phyloP scores from a whole-genome alignment of 2,329 filamentous ascomycete genomes.

The Xylaria sp. region DNA sequence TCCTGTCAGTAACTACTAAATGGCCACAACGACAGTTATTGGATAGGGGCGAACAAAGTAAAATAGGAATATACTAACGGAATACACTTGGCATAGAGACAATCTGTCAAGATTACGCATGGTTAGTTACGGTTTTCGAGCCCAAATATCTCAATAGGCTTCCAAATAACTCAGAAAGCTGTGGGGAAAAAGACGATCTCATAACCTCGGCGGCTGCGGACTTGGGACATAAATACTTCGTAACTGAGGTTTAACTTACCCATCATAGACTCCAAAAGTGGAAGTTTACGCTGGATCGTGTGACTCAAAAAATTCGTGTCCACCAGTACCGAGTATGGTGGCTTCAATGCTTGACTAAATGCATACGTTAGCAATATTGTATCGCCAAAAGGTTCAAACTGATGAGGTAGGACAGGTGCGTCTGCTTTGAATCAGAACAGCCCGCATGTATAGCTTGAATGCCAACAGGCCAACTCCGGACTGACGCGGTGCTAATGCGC shows the following conservation, averaged over 20 bases:
- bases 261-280: slow-evolving; percentile 85
- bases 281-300: slow-evolving; percentile 90
- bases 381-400: neutral
- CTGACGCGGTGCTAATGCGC: neutral
- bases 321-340: slow-evolving; percentile 70
- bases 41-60: neutral
- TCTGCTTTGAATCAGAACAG: neutral
- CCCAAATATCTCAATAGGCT: neutral
- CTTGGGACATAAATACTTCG: neutral
- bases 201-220: neutral
- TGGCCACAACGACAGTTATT: neutral
- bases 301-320: slow-evolving; percentile 90
- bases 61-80: slow-evolving; percentile 71
- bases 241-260: slow-evolving; percentile 23
- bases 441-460: neutral
- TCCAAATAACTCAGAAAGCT: neutral
- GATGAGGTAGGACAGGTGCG: neutral
- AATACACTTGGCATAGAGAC: slow-evolving; percentile 89
- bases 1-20: slow-evolving; percentile 8
- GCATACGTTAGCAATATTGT: slow-evolving; percentile 20
- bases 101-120: slow-evolving; percentile 61
- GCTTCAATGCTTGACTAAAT: slow-evolving; percentile 77
- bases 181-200: neutral
- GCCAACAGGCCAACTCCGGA: neutral
- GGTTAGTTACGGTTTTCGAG: slow-evolving; percentile 25